A percentile compares a stretch with the other conserved stretches of the same genome.
phyloP scores from a whole-genome alignment of 2,329 filamentous ascomycete species.

The Cladobotryum mycophilum region DNA sequence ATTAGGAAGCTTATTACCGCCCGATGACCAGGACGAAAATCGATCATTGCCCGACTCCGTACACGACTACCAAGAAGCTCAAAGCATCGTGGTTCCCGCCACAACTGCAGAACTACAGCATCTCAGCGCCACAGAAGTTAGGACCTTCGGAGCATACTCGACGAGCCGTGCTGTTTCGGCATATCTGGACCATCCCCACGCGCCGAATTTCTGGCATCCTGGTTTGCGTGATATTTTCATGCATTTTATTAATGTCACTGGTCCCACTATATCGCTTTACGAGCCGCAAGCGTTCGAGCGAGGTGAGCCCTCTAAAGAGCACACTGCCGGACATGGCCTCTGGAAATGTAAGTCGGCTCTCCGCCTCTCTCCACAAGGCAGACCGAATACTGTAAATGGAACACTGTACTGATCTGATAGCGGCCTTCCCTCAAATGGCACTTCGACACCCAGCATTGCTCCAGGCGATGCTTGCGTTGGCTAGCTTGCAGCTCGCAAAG shows the following conservation, averaged over 20 bases:
- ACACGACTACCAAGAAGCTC: slow-evolving; percentile 43
- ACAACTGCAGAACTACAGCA: slow-evolving; percentile 29
- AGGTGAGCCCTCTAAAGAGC: slow-evolving; percentile 48
- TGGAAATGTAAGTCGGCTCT: slow-evolving; percentile 52
- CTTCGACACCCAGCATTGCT: slow-evolving; percentile 80
- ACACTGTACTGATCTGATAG: slow-evolving; percentile 20
- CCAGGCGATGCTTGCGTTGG: slow-evolving; percentile 83
- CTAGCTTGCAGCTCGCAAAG: slow-evolving; percentile 81
- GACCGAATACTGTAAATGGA: neutral
- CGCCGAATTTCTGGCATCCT: slow-evolving; percentile 71
- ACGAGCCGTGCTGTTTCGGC: slow-evolving; percentile 51
- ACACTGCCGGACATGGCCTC: slow-evolving; percentile 57
- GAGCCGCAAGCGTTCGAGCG: slow-evolving; percentile 67
- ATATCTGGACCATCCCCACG: slow-evolving; percentile 59
- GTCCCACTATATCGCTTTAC: slow-evolving; percentile 78
- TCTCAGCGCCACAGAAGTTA: slow-evolving; percentile 35
- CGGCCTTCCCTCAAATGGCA: slow-evolving; percentile 77
- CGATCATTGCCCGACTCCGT: slow-evolving; percentile 57
- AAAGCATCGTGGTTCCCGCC: slow-evolving; percentile 26
- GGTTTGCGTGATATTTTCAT: slow-evolving; percentile 79
- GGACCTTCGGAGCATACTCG: slow-evolving; percentile 44
- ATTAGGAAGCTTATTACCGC: neutral
- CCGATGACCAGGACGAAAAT: slow-evolving; percentile 45
- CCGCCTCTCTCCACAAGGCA: neutral
- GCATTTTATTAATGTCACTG: slow-evolving; percentile 87